A percentile compares a stretch with the other conserved stretches of the same genome.
Conservation (phyloP, 2,329 filamentous ascomycete species). For the Metarhizium rileyi region DNA sequence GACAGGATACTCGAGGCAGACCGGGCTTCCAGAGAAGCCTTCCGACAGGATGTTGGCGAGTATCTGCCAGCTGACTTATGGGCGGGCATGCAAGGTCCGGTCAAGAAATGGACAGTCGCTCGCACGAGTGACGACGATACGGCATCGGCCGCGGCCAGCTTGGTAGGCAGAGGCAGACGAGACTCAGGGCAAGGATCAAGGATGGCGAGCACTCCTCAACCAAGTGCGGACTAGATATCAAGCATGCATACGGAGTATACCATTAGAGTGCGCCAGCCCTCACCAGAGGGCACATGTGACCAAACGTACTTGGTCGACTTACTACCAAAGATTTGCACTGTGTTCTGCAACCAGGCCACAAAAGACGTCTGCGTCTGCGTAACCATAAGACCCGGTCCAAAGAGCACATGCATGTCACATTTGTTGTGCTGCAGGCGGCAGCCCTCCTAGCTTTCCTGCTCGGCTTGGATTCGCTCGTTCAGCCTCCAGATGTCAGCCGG, state of each 20-base stretch:
- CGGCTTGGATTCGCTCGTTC: too few species aligned
- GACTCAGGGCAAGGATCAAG: slow-evolving; percentile 2
- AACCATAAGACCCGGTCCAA: too few species aligned
- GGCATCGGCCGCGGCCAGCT: slow-evolving; percentile 3
- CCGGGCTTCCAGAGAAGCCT: slow-evolving; percentile 61
- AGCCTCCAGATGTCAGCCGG: too few species aligned
- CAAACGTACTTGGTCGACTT: too few species aligned
- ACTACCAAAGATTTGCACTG: too few species aligned
- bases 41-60: slow-evolving; percentile 74
- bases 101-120: slow-evolving; percentile 41
- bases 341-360: too few species aligned
- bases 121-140: slow-evolving; percentile 23
- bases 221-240: not conserved
- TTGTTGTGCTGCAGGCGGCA: too few species aligned
- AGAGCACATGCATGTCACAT: too few species aligned
- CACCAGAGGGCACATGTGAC: too few species aligned
- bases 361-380: too few species aligned
- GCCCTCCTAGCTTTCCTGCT: too few species aligned
- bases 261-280: too few species aligned
- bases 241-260: not conserved
- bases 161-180: slow-evolving; percentile 5
- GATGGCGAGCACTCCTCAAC: not conserved
- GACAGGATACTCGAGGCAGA: slow-evolving; percentile 69
- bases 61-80: slow-evolving; percentile 83
- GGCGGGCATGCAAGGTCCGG: slow-evolving; percentile 60